Evolutionary conservation across 1,284 basidiomycete genomes (phyloP), one percentile per base, ranked within the genome.

Genomic region (Heliocybe sulcata): DNA sequence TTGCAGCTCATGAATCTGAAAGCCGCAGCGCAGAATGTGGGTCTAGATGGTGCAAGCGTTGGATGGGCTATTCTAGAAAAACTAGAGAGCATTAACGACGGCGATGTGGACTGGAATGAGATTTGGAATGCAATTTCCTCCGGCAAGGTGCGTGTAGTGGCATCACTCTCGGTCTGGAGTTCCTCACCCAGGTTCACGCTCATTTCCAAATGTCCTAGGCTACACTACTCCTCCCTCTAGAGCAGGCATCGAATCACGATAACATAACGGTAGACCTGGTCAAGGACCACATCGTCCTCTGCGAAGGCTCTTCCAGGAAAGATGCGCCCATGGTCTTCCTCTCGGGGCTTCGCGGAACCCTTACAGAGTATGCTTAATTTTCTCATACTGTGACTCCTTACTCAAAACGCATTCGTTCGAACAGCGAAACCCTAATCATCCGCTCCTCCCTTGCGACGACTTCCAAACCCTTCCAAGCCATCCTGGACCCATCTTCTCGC

Each of bases 1-100:
- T 69, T 92, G 4, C 90, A 93, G 65, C 70, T 91, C 19, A 86
- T 91, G 71, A 87, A 85, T 63, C 72, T 94, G 56, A 93, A 90
- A 69, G 83, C 90, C 1, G 85, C 85, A 1, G 87, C 84, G 1
- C 92, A 94, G 68, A 74, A 74, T 56, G 77, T 90, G 19, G 90
- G 90, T 0, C 70, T 92, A 48, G 86, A 85, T 56, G 77, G 79
- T 23, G 79, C 76, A 20, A 87, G 82, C 55, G 70, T 90, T 47
- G 92, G 92, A 1, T 93, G 90, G 90, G 82, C 82, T 19, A 90
- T 95, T 51, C 73, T 94, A 49, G 92, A 95, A 69, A 83, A 81
- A 58, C 74, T 95, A 22, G 80, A 87, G 3, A 75, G 76, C 20
- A 85, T 88, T 59, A 29, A 16, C 20, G 83, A 87, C 58, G 72